Evolutionary conservation across 352 stramenopile species (phyloP), one percentile per base, ranked within the genome.

Genomic region (Phytophthora melonis): DNA sequence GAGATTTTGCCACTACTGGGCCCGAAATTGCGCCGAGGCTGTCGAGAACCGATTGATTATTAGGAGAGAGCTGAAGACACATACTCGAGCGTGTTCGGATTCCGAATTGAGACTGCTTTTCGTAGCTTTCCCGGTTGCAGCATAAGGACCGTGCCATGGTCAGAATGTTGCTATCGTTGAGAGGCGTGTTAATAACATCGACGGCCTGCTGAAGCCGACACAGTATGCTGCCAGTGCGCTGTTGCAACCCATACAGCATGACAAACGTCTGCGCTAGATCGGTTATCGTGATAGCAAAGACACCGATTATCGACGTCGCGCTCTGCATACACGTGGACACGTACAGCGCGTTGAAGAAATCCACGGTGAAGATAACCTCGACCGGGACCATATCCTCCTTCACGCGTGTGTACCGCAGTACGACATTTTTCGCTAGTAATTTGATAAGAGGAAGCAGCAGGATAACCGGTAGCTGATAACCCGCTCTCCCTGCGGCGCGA

Each of bases 271-370:
- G 55, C 5, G 52, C 14, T 1, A 62, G 60, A 49, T 78, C 70
- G 1, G 72, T 34, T 8, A 58, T n/a, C 21, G 74, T 68, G 11
- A 78, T 52, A n/a, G 47, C 39, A 1, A 70, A 14, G 13, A 61
- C 71, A 1, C 62, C 75, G 23, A 25, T 49, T 8, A 71, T n/a
- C n/a, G 74, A 80, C 1, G 56, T 63, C 1, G 75, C 52, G 63
- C 66, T 75, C 39, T 84, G 74, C 67, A 84, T 68, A 61, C 75
- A 77, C 32, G 53, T 77, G 7, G 68, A 43, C 4, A 79, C 58
- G 39, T 75, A 84, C 13, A 82, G 62, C 25, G 75, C 63, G 43
- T 50, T 74, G 59, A 80, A 81, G 36, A 78, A 66, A 25, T 81
- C 63, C 16, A 79, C 56, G 11, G 65, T 75, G 61, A 82, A 80